These are phyloP conservation scores for Trichothecium sympodiale DNA, from an alignment of 2,329 filamentous ascomycete genomes.

Conservation along the genomic window DNA sequence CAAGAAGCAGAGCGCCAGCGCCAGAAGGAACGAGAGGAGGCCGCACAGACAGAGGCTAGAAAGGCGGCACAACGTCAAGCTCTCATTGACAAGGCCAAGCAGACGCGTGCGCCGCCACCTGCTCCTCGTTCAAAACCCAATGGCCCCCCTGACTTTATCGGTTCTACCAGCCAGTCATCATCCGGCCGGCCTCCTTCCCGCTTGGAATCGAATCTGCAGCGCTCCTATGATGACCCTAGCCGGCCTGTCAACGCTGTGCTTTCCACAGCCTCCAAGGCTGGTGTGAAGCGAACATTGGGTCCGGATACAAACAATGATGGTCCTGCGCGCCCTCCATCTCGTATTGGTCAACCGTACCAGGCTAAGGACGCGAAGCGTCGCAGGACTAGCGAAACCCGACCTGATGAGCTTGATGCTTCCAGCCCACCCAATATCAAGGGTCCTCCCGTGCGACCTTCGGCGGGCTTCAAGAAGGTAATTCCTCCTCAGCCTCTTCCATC, in stretches of 20 bases:
- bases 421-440: slow-evolving; percentile 57
- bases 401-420: slow-evolving; percentile 50
- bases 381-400: slow-evolving; percentile 57
- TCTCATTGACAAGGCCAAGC: slow-evolving; percentile 53
- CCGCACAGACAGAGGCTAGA: slow-evolving; percentile 53
- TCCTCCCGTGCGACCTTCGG: slow-evolving; percentile 75
- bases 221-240: slow-evolving; percentile 45
- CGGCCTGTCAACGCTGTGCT: slow-evolving; percentile 50
- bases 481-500: background rate
- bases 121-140: slow-evolving; percentile 43
- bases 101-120: slow-evolving; percentile 51
- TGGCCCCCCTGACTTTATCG: slow-evolving; percentile 34
- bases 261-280: slow-evolving; percentile 49
- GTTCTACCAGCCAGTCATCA: slow-evolving; percentile 16
- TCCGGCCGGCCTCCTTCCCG: slow-evolving; percentile 40
- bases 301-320: slow-evolving; percentile 47
- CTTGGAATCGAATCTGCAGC: slow-evolving; percentile 41
- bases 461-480: slow-evolving; percentile 55
- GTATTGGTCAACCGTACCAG: slow-evolving; percentile 52
- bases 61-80: slow-evolving; percentile 52
- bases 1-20: slow-evolving; percentile 52
- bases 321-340: slow-evolving; percentile 28
- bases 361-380: slow-evolving; percentile 67
- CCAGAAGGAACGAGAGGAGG: slow-evolving; percentile 48
- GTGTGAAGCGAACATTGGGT: slow-evolving; percentile 62